Evolutionary conservation across 148 eudicot species (phyloP).

Genomic region (Spergularia bocconei): DNA sequence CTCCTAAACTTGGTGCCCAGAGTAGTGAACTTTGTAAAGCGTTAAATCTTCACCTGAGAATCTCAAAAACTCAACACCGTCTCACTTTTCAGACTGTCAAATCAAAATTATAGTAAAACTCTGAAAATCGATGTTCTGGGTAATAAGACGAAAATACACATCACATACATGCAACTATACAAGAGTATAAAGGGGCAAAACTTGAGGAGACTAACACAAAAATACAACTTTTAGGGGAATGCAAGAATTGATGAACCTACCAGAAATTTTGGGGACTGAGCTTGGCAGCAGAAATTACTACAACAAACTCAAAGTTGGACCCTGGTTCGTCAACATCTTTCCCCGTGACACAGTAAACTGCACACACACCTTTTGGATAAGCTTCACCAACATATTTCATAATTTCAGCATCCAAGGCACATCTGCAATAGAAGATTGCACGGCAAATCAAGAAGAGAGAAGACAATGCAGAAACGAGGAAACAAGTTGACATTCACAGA

Average conservation of each 20-base stretch:
- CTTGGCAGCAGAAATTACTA: conserved; percentile 89
- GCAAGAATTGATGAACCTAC: conserved; percentile 29
- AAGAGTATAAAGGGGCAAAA: conserved; percentile 1
- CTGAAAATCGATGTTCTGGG: neutral
- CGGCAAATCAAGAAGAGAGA: neutral
- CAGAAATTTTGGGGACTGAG: conserved; percentile 96
- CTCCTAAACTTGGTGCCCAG: neutral
- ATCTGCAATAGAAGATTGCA: conserved; percentile 46
- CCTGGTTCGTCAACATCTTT: conserved; percentile 94
- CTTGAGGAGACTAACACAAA: conserved; percentile 2
- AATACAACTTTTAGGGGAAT: neutral
- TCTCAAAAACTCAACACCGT: neutral
- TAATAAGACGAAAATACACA: neutral
- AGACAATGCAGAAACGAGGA: conserved; percentile 2
- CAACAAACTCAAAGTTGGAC: conserved; percentile 78
- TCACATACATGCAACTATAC: neutral
- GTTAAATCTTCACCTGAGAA: neutral
- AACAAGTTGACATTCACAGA: neutral
- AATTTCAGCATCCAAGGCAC: conserved; percentile 81
- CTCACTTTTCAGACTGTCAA: neutral
- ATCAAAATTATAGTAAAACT: neutral
- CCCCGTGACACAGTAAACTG: conserved; percentile 76
- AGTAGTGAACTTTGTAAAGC: neutral
- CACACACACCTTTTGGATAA: conserved; percentile 84
- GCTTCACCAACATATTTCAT: conserved; percentile 78